Evolutionary conservation across 306 rosid genomes (phyloP).

Genomic region (Echinosophora koreensis): DNA sequence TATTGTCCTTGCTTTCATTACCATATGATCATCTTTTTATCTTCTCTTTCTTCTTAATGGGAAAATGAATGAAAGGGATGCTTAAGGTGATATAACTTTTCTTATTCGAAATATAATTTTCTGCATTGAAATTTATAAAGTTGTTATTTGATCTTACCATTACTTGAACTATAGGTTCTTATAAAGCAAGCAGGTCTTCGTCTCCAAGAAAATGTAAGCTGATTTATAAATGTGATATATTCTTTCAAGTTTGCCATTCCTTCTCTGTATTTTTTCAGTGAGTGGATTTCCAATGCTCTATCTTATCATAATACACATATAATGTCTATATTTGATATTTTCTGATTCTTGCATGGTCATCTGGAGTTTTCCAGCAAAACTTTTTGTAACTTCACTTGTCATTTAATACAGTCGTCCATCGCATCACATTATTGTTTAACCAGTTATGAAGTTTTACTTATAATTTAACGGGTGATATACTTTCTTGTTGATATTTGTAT

Average conservation of each 20-base stretch:
- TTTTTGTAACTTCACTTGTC: background rate
- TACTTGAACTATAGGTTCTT: constrained; percentile 75
- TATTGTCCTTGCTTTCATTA: background rate
- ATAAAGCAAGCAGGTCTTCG: constrained; percentile 87
- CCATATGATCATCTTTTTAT: background rate
- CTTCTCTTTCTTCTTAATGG: background rate
- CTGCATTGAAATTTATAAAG: constrained; percentile 1
- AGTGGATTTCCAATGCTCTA: constrained; percentile 14
- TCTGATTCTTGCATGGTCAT: constrained; percentile 6
- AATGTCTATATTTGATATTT: constrained; percentile 28
- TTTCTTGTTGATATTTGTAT: constrained; percentile 2
- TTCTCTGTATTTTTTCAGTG: constrained; percentile 5
- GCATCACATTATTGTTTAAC: background rate
- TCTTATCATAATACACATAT: background rate
- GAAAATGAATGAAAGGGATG: constrained; percentile 25
- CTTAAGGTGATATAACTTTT: background rate
- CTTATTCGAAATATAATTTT: background rate
- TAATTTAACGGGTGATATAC: background rate
- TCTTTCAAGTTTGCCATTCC: constrained; percentile 35
- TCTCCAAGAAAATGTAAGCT: constrained; percentile 84
- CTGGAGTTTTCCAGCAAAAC: background rate
- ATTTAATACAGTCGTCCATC: background rate
- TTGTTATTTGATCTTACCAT: constrained; percentile 39
- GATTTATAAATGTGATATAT: constrained; percentile 23
- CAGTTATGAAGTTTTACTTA: constrained; percentile 11